Percentiles rank a stretch among this genome's conserved stretches.
Evolutionary conservation across 2,329 filamentous ascomycete genomes (phyloP).

Genomic region (Ophiostoma sp.): DNA sequence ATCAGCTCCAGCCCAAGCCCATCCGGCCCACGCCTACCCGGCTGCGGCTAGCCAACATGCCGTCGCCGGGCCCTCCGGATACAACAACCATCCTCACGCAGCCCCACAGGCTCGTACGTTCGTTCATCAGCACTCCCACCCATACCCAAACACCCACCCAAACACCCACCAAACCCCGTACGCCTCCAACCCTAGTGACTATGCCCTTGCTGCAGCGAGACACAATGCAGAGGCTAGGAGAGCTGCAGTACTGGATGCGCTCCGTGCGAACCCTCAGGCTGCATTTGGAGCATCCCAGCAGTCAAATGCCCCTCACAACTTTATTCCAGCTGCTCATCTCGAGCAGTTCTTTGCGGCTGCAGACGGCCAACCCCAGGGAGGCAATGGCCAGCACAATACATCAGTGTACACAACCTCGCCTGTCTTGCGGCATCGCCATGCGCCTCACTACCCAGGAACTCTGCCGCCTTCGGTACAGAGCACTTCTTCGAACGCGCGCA

Average conservation of each 20-base stretch:
- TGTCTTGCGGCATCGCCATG: conserved; percentile 1
- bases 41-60: not conserved
- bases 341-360: not conserved
- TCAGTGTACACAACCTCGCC: not conserved
- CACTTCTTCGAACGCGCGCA: not conserved
- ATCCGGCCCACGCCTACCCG: not conserved
- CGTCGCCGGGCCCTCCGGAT: not conserved
- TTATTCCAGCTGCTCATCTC: not conserved
- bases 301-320: not conserved
- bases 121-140: not conserved
- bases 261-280: not conserved
- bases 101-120: not conserved
- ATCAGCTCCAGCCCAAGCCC: too few relatives aligned
- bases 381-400: not conserved
- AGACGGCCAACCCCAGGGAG: not conserved
- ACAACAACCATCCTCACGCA: not conserved
- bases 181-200: not conserved
- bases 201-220: not conserved
- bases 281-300: not conserved
- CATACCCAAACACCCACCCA: not conserved
- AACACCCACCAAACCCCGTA: too few relatives aligned
- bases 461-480: not conserved
- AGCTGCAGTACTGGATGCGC: not conserved
- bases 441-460: not conserved
- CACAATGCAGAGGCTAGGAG: not conserved